Evolutionary conservation across 306 rosid genomes (phyloP).

Genomic region (Echinosophora koreensis): DNA sequence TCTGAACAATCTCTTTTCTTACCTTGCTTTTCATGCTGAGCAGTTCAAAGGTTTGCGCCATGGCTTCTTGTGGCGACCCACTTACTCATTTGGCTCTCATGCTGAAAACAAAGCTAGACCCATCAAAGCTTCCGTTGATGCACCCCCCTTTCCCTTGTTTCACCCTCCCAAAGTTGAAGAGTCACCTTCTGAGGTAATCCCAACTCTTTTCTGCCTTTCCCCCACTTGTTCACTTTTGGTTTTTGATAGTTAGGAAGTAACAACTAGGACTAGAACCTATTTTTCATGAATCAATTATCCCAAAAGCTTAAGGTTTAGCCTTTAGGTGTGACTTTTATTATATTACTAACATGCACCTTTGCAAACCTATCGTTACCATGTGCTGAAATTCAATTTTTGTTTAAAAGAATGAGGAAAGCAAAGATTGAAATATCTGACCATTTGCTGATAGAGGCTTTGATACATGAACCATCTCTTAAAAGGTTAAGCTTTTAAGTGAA

Average conservation of each 20-base stretch:
- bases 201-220: background rate
- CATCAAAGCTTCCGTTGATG: conserved; percentile 64
- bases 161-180: conserved; percentile 63
- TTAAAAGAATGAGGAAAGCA: too few species aligned
- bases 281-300: background rate
- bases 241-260: background rate
- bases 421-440: too few species aligned
- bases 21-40: conserved; percentile 11
- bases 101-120: conserved; percentile 51
- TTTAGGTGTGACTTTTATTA: too few species aligned
- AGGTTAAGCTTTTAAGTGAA: too few species aligned
- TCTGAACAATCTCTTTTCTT: conserved; percentile 3
- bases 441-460: too few species aligned
- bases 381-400: too few species aligned
- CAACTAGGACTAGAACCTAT: conserved; percentile 3
- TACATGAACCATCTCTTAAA: too few species aligned
- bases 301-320: too few species aligned
- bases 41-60: conserved; percentile 61
- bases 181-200: conserved; percentile 67
- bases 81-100: conserved; percentile 41
- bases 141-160: conserved; percentile 70
- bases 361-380: too few species aligned
- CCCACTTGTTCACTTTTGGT: conserved; percentile 20
- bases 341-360: too few species aligned
- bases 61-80: conserved; percentile 63